Conservation (phyloP, 2,329 filamentous ascomycete genomes). For the Neodidymelliopsis sp. region DNA sequence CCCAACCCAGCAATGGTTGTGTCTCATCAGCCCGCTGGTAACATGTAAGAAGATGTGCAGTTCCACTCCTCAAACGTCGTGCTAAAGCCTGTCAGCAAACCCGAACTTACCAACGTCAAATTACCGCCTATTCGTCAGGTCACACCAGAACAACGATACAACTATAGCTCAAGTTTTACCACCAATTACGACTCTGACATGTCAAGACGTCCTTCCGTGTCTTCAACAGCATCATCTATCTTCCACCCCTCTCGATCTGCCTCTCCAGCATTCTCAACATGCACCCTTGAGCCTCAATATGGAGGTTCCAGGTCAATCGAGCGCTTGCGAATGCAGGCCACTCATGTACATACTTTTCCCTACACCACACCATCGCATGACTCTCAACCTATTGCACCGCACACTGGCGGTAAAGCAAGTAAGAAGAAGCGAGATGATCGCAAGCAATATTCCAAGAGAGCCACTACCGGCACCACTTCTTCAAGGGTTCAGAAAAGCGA, state of each 20-base stretch:
- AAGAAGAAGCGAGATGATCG: slow-evolving; percentile 21
- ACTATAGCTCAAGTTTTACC: slow-evolving; percentile 8
- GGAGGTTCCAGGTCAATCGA: slow-evolving; percentile 1
- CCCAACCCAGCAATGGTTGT: slow-evolving; percentile 18
- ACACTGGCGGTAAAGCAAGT: slow-evolving; percentile 15
- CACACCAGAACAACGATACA: slow-evolving; percentile 11
- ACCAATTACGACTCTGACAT: slow-evolving; percentile 14
- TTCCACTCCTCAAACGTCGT: neutral
- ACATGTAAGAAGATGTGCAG: slow-evolving; percentile 8
- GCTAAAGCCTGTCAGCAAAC: slow-evolving; percentile 7
- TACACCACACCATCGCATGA: slow-evolving; percentile 4
- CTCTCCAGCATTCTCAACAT: slow-evolving; percentile 13
- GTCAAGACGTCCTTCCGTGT: slow-evolving; percentile 18
- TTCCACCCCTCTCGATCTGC: slow-evolving; percentile 18
- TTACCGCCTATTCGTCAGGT: slow-evolving; percentile 14
- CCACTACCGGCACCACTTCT: neutral
- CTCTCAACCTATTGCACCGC: neutral
- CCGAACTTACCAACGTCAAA: slow-evolving; percentile 15
- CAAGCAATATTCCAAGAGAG: slow-evolving; percentile 15
- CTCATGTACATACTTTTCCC: slow-evolving; percentile 9
- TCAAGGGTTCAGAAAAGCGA: slow-evolving; percentile 16
- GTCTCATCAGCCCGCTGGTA: slow-evolving; percentile 12
- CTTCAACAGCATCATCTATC: slow-evolving; percentile 13
- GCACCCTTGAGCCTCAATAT: slow-evolving; percentile 8
- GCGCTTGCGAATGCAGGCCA: slow-evolving; percentile 10